Base-by-base conservation (phyloP, 768 basidiomycete species). In the Hypsizygus marmoreus region DNA sequence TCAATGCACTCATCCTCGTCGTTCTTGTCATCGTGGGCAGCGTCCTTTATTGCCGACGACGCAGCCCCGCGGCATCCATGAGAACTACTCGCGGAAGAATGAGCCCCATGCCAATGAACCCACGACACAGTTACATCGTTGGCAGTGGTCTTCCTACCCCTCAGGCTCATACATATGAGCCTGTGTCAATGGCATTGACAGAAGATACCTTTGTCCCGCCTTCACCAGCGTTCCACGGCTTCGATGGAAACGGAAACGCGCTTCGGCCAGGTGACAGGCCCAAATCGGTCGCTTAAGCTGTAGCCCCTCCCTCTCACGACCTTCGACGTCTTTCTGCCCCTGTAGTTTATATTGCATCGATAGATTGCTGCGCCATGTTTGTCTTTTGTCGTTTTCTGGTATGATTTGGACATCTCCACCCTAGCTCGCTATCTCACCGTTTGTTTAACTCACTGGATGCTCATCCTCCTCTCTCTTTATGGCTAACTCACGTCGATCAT, bases 1-100 rank as follows among this genome's bases (percentile, higher is more conserved):
- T 92, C 55, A 93, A 93, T 57, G 84, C 88, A 5, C 66, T 89
- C 20, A 73, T 88, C 43, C 64, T 91, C 47, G 62, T 88, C 43
- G 65, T 75, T 22, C 74, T 89, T 45, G 62, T 72, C 49, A 61
- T 80, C 26, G 72, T 75, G 6, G 87, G 79, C 53, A 63, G 80
- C 40, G 56, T 80, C 38, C 69, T 75, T 30, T 68, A 82, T 55
- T 82, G 74, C 67, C 79, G 74, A 57, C 73, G 76, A 46, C 63
- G 72, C 43, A 69, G 63, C 50, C 55, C 56, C 20, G 61, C 64
- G 8, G 51, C 60, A 16, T 56, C 61, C 14, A 49, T 61, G 26
- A 60, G 64, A 40, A 66, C 61, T 20, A 49, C 55, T 17, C 67
- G 72, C 33, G 79, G 79, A 35, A 73, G 80, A 31, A 51, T 77